Percentiles rank a stretch among this genome's conserved stretches.
These are phyloP conservation scores for Akanthomyces muscarius DNA, from an alignment of 2,329 filamentous ascomycete genomes.

Conservation along the genomic window DNA sequence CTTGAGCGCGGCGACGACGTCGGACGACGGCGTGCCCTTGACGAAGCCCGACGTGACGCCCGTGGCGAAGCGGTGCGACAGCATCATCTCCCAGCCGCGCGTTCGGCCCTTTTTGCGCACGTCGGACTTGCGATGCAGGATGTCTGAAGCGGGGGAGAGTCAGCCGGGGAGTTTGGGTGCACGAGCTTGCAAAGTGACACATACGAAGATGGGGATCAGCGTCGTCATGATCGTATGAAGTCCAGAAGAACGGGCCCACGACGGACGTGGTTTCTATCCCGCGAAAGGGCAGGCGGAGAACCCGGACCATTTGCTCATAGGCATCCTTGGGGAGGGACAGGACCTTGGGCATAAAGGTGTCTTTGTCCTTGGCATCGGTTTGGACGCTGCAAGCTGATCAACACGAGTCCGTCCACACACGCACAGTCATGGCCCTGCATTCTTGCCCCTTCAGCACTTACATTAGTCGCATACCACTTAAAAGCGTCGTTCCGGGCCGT, in stretches of 20 bases:
- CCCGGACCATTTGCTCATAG: constrained; percentile 55
- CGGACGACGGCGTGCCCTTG: constrained; percentile 57
- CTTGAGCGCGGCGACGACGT: constrained; percentile 46
- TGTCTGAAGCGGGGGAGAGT: constrained; percentile 38
- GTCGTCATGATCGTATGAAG: constrained; percentile 52
- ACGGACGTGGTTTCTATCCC: constrained; percentile 56
- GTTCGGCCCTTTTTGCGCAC: constrained; percentile 61
- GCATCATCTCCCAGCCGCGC: constrained; percentile 61
- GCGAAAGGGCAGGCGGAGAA: constrained; percentile 50
- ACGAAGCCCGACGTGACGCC: constrained; percentile 56
- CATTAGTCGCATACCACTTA: constrained; percentile 53
- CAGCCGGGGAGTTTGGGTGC: background rate
- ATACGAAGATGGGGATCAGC: constrained; percentile 54
- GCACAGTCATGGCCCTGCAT: background rate
- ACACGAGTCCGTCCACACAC: background rate
- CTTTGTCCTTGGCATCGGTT: constrained; percentile 50
- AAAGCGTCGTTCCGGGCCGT: constrained; percentile 39
- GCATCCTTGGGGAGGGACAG: constrained; percentile 48
- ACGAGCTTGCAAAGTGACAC: constrained; percentile 21
- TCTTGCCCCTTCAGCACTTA: constrained; percentile 32
- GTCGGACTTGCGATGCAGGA: constrained; percentile 63
- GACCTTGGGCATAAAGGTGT: constrained; percentile 54
- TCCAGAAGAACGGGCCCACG: constrained; percentile 63
- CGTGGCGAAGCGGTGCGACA: constrained; percentile 53
- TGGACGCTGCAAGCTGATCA: constrained; percentile 43